A percentile compares a stretch with the other conserved stretches of the same genome.
phyloP scores from a whole-genome alignment of 768 basidiomycete species.

The Sarcomyxa edulis region DNA sequence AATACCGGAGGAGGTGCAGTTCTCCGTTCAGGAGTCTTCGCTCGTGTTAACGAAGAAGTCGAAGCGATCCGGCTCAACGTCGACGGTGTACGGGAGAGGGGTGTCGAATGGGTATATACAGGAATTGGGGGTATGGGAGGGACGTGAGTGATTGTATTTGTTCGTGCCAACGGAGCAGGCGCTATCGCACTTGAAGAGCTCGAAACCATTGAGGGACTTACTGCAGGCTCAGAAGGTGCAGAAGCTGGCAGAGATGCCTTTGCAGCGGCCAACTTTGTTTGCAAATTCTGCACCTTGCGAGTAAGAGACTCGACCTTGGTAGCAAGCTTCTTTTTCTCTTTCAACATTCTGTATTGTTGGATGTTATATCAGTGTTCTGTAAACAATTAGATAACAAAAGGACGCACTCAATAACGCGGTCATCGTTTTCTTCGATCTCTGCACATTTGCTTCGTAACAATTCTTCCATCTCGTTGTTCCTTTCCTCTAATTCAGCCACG shows the following conservation, averaged over 20 bases:
- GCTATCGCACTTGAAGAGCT: too few species aligned
- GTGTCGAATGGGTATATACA: slow-evolving; percentile 6
- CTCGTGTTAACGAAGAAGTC: slow-evolving; percentile 34
- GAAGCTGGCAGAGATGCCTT: slow-evolving; percentile 29
- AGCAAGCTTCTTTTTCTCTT: slow-evolving; percentile 74
- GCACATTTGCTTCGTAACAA: slow-evolving; percentile 60
- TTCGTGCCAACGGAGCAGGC: slow-evolving; percentile 20
- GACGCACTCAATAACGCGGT: slow-evolving; percentile 71
- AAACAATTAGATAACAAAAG: slow-evolving; percentile 7
- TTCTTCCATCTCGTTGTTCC: slow-evolving; percentile 72
- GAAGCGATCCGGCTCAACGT: slow-evolving; percentile 32
- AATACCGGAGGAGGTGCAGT: slow-evolving; percentile 36
- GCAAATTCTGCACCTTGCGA: slow-evolving; percentile 68
- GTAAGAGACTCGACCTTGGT: slow-evolving; percentile 66
- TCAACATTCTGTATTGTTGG: slow-evolving; percentile 53
- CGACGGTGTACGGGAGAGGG: slow-evolving; percentile 4
- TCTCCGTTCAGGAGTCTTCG: slow-evolving; percentile 52
- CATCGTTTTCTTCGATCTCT: slow-evolving; percentile 84
- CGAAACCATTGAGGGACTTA: background rate
- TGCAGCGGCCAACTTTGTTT: slow-evolving; percentile 56
- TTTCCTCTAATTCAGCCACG: slow-evolving; percentile 59
- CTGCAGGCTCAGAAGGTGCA: slow-evolving; percentile 6
- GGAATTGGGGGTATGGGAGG: slow-evolving; percentile 15
- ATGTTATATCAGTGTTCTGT: too few species aligned
- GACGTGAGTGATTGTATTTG: slow-evolving; percentile 20